Evolutionary conservation across 441 rosid genomes (phyloP).

Genomic region (Gossypium armourianum): DNA sequence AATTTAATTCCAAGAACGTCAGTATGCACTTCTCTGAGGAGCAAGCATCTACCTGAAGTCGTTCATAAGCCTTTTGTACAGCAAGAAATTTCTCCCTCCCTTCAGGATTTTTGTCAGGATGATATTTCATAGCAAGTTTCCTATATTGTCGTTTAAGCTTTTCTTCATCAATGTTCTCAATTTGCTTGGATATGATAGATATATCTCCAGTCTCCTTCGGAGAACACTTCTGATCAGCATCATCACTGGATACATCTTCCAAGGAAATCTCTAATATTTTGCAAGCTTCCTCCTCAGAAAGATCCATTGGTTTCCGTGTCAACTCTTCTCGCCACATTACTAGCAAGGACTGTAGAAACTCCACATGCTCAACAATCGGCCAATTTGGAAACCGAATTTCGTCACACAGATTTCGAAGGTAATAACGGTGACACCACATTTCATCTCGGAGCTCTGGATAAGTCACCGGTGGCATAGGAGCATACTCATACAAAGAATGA

Average conservation of each 20-base stretch:
- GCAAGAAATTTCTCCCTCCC: conserved; percentile 98
- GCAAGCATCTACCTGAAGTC: conserved; percentile 66
- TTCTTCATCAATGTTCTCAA: conserved; percentile 98
- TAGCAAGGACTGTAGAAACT: conserved; percentile 82
- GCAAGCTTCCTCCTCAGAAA: conserved; percentile 98
- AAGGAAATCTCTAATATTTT: conserved; percentile 76
- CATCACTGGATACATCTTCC: conserved; percentile 62
- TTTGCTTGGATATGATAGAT: conserved; percentile 61
- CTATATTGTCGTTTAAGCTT: conserved; percentile 96
- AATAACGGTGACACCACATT: conserved; percentile 99
- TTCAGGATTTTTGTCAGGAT: conserved; percentile 98
- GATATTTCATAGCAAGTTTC: conserved; percentile 98
- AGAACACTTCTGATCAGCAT: conserved; percentile 27
- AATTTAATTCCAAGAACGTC: conserved; percentile 9
- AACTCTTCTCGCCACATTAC: conserved; percentile 99
- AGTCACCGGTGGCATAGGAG: conserved; percentile 99
- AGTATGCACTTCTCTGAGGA: background rate
- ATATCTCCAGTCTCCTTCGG: conserved; percentile 46
- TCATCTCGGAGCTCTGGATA: conserved; percentile 97
- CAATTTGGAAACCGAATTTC: conserved; percentile 93
- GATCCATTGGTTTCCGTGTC: conserved; percentile 95
- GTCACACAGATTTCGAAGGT: conserved; percentile 86
- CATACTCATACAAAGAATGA: conserved; percentile 84
- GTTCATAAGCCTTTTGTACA: conserved; percentile 97
- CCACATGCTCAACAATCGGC: conserved; percentile 97